Evolutionary conservation across 257 asterid species (phyloP).

Genomic region (Primulina huaijiensis): DNA sequence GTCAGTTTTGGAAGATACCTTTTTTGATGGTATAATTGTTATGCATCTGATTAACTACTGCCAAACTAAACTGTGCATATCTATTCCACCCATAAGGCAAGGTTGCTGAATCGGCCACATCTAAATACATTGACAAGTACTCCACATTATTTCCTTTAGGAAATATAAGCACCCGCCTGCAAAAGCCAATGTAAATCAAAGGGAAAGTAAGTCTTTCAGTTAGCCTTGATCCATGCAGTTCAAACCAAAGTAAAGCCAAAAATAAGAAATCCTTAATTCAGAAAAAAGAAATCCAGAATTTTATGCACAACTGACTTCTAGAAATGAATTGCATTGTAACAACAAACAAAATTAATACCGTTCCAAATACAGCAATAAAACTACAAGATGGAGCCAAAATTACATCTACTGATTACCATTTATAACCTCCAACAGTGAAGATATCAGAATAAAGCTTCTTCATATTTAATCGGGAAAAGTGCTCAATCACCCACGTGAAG

Average conservation of each 20-base stretch:
- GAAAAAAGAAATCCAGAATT: neutral
- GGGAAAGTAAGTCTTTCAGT: slow-evolving; percentile 14
- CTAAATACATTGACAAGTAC: slow-evolving; percentile 57
- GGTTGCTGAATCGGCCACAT: slow-evolving; percentile 49
- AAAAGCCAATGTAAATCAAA: slow-evolving; percentile 26
- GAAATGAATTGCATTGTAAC: neutral
- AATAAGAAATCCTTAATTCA: neutral
- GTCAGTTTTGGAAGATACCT: slow-evolving; percentile 34
- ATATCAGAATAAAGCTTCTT: slow-evolving; percentile 79
- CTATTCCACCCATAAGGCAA: slow-evolving; percentile 61
- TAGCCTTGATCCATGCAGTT: slow-evolving; percentile 1
- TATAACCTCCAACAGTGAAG: slow-evolving; percentile 75
- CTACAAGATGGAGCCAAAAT: slow-evolving; percentile 8
- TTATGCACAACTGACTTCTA: neutral
- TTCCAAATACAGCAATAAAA: neutral
- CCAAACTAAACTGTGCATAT: slow-evolving; percentile 55
- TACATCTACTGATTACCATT: slow-evolving; percentile 55
- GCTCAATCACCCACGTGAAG: slow-evolving; percentile 78
- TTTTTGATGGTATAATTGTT: slow-evolving; percentile 34
- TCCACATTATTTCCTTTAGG: slow-evolving; percentile 57
- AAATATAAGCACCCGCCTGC: slow-evolving; percentile 61
- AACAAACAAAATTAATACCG: slow-evolving; percentile 16
- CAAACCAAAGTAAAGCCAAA: slow-evolving; percentile 11
- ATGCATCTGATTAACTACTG: slow-evolving; percentile 50
- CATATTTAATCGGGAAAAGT: slow-evolving; percentile 59